A percentile compares a stretch with the other conserved stretches of the same genome.
These are phyloP conservation scores for Zalerion maritima DNA, from an alignment of 495 filamentous ascomycete species.

Conservation along the genomic window DNA sequence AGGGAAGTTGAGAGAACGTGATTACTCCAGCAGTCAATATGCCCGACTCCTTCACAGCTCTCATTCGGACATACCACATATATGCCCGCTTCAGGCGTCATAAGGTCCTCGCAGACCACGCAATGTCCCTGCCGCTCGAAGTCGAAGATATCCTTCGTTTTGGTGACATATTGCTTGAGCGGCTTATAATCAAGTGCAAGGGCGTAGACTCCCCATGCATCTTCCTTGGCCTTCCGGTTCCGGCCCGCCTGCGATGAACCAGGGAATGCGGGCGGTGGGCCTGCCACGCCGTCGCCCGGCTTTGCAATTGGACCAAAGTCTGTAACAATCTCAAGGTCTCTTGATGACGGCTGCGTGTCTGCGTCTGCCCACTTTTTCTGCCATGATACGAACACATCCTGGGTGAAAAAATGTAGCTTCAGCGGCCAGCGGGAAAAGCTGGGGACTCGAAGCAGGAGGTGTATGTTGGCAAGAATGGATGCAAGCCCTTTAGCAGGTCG, in stretches of 20 bases:
- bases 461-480: conserved; percentile 57
- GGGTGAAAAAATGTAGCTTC: conserved; percentile 60
- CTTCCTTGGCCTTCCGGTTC: conserved; percentile 3
- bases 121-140: conserved; percentile 44
- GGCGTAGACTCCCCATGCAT: conserved; percentile 33
- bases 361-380: conserved; percentile 39
- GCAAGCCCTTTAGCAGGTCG: conserved; percentile 43
- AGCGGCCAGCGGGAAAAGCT: conserved; percentile 78
- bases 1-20: no score
- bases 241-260: no score
- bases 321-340: conserved; percentile 37
- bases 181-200: conserved; percentile 52
- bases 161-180: conserved; percentile 55
- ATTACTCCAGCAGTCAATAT: conserved; percentile 63
- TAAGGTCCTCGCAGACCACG: conserved; percentile 40
- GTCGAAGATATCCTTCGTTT: conserved; percentile 49
- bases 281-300: conserved; percentile 3
- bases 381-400: conserved; percentile 58
- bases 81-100: conserved; percentile 34
- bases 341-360: conserved; percentile 30
- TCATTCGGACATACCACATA: conserved; percentile 56
- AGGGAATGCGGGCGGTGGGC: no score
- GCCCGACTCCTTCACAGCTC: conserved; percentile 50
- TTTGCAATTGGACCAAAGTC: conserved; percentile 27
- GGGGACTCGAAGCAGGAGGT: conserved; percentile 59